Percentiles rank a stretch among this genome's conserved stretches.
Evolutionary conservation across 257 asterid genomes (phyloP).

Genomic region (Nicotiana sylvestris): DNA sequence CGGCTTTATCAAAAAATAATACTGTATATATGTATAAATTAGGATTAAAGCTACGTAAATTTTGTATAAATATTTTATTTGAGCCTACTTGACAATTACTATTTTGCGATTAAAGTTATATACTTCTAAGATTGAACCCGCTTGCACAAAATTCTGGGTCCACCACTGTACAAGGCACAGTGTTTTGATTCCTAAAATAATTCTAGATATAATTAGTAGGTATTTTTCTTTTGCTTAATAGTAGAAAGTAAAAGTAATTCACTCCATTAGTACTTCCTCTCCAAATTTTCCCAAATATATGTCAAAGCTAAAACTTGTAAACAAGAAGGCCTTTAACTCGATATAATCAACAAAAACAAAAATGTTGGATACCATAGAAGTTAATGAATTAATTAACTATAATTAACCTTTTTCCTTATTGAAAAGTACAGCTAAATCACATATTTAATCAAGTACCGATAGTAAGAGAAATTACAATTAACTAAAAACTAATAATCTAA

Average conservation of each 20-base stretch:
- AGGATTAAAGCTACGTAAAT: too few species aligned
- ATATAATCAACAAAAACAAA: not conserved
- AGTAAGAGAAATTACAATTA: not conserved
- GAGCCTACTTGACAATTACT: too few species aligned
- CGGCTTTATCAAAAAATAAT: too few species aligned
- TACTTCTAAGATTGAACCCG: too few species aligned
- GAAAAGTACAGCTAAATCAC: not conserved
- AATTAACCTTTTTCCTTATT: not conserved
- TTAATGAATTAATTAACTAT: not conserved
- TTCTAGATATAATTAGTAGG: not conserved
- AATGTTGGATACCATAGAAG: not conserved
- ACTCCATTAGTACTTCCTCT: too few species aligned
- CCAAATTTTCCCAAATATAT: not conserved
- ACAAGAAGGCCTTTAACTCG: not conserved
- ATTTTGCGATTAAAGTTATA: too few species aligned
- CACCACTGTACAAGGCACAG: not conserved
- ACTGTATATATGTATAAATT: too few species aligned
- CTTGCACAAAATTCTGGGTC: too few species aligned
- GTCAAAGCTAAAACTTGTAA: not conserved
- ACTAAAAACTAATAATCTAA: not conserved
- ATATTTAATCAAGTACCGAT: not conserved
- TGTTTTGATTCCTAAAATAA: not conserved
- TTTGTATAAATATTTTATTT: too few species aligned
- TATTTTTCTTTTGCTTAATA: not conserved
- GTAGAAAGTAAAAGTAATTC: too few species aligned